Conservation (phyloP, 768 basidiomycete species). For the Rhodotorula toruloides region DNA sequence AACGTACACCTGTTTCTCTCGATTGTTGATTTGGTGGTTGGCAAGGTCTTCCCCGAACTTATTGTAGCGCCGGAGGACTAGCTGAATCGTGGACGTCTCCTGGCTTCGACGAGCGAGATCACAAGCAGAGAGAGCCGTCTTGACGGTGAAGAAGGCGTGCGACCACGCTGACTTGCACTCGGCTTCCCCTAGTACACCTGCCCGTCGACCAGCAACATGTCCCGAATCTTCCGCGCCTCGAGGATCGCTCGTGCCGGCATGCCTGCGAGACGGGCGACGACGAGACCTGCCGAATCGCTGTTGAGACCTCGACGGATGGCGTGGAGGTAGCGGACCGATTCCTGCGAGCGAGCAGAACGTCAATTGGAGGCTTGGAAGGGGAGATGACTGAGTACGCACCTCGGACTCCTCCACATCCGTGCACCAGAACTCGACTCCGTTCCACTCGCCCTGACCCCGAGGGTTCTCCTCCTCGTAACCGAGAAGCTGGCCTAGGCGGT, state of each 20-base stretch:
- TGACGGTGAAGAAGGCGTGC: too few relatives aligned
- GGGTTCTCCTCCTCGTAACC: conserved; percentile 52
- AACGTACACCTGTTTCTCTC: conserved; percentile 73
- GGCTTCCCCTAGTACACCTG: too few relatives aligned
- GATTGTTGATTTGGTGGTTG: conserved; percentile 66
- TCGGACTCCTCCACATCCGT: conserved; percentile 75
- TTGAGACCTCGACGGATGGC: conserved; percentile 76
- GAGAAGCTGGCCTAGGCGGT: conserved; percentile 71
- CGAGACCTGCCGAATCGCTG: conserved; percentile 81
- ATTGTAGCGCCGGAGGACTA: conserved; percentile 43
- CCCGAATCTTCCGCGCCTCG: conserved; percentile 24
- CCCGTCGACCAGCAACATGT: conserved; percentile 6
- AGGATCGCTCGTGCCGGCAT: conserved; percentile 45
- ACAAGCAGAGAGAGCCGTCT: too few relatives aligned
- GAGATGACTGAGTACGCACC: conserved; percentile 51
- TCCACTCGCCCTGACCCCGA: conserved; percentile 51
- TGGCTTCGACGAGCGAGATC: too few relatives aligned
- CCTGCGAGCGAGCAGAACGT: conserved; percentile 1
- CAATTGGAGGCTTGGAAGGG: neutral
- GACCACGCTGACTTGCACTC: too few relatives aligned
- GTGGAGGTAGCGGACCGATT: conserved; percentile 69
- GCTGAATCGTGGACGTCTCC: too few relatives aligned
- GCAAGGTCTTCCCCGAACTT: conserved; percentile 73
- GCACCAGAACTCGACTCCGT: conserved; percentile 74
- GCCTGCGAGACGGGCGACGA: conserved; percentile 81